phyloP scores from a whole-genome alignment of 371 early-diverging fungal genomes.

The Massospora cicadina region DNA sequence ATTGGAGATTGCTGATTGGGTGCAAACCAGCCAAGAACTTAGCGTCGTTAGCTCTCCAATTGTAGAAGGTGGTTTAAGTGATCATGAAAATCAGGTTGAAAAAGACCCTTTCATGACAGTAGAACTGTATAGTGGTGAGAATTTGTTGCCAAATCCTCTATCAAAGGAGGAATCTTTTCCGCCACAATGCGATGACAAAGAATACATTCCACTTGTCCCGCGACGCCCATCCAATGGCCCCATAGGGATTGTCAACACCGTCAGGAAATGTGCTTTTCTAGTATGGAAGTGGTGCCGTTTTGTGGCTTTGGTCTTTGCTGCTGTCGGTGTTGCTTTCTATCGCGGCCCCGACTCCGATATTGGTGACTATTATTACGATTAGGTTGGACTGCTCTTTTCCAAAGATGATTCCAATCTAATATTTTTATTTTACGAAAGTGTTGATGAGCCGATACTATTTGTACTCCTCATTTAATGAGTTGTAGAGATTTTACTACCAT shows the following conservation, averaged over 20 bases:
- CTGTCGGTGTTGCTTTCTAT: constrained; percentile 8
- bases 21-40: neutral
- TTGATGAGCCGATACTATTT: no score
- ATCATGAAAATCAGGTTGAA: neutral
- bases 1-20: neutral
- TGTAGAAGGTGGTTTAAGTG: neutral
- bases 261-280: neutral
- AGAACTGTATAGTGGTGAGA: neutral
- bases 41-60: neutral
- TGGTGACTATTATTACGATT: constrained; percentile 8
- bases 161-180: neutral
- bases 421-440: no score
- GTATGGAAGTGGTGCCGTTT: constrained; percentile 10
- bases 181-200: neutral
- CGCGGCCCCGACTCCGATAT: constrained; percentile 8
- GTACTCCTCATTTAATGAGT: no score
- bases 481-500: no score
- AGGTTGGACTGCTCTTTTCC: no score
- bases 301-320: neutral
- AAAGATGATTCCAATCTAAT: no score
- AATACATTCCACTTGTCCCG: neutral
- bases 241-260: constrained; percentile 6
- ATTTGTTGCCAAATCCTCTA: neutral
- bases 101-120: neutral
- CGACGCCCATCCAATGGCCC: neutral